phyloP scores from a whole-genome alignment of 108 stramenopile species.

The Skeletonema potamos region DNA sequence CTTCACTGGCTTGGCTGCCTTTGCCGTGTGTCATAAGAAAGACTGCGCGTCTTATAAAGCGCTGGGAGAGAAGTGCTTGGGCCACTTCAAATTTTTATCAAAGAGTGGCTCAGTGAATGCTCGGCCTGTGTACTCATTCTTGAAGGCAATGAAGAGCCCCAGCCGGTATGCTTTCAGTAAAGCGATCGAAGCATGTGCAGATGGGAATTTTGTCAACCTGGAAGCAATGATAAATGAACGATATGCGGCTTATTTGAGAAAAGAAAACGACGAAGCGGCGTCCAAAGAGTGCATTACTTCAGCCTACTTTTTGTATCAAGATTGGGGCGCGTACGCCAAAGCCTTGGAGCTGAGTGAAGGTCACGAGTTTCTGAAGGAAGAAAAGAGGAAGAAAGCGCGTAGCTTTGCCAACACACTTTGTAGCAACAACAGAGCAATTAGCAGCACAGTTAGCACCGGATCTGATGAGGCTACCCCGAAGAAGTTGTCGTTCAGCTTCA shows the following conservation, averaged over 20 bases:
- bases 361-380: slow-evolving; percentile 5
- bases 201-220: slow-evolving; percentile 16
- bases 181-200: slow-evolving; percentile 34
- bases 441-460: neutral
- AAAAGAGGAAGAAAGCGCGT: neutral
- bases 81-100: slow-evolving; percentile 11
- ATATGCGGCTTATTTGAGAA: slow-evolving; percentile 18
- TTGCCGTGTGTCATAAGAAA: neutral
- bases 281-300: slow-evolving; percentile 3
- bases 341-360: neutral
- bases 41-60: neutral
- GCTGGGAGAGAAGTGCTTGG: slow-evolving; percentile 15
- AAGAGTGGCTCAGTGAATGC: slow-evolving; percentile 31
- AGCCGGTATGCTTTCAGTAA: slow-evolving; percentile 8
- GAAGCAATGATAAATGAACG: slow-evolving; percentile 38
- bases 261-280: neutral
- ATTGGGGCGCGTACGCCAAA: slow-evolving; percentile 31
- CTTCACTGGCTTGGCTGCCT: neutral
- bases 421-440: neutral
- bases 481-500: neutral
- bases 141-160: slow-evolving; percentile 18
- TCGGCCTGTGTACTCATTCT: slow-evolving; percentile 17
- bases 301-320: slow-evolving; percentile 33
- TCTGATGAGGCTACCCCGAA: neutral
- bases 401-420: neutral